Conservation (phyloP, 495 filamentous ascomycete species). For the Penicilliopsis zonata region DNA sequence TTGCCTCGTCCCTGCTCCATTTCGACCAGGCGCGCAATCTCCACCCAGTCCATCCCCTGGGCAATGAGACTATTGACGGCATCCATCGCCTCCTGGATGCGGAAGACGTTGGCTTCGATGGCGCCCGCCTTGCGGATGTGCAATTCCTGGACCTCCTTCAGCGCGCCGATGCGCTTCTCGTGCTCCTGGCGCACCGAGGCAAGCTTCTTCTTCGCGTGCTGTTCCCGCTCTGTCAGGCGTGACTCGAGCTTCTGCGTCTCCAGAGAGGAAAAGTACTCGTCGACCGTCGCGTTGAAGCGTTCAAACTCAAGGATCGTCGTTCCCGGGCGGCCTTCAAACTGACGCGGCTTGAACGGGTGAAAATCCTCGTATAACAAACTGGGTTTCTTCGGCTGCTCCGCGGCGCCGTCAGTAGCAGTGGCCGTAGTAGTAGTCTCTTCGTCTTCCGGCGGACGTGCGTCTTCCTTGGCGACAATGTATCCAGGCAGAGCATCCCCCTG, state of each 20-base stretch:
- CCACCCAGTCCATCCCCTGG: conserved; percentile 95
- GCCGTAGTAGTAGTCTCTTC: no score
- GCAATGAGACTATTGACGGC: conserved; percentile 80
- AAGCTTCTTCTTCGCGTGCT: conserved; percentile 67
- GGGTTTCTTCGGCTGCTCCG: conserved; percentile 25
- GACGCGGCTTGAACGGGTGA: conserved; percentile 80
- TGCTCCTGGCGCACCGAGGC: conserved; percentile 75
- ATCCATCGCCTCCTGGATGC: conserved; percentile 83
- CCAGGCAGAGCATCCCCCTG: conserved; percentile 35
- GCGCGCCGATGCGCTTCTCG: conserved; percentile 64
- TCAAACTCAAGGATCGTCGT: conserved; percentile 61
- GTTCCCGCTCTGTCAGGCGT: conserved; percentile 65
- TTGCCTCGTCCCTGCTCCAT: conserved; percentile 71
- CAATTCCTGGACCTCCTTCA: conserved; percentile 66
- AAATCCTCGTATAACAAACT: conserved; percentile 81
- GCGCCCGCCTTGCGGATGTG: conserved; percentile 83
- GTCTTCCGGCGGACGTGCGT: conserved; percentile 21
- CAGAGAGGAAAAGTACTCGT: conserved; percentile 93
- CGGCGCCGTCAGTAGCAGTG: conserved; percentile 14
- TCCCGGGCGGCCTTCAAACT: conserved; percentile 57
- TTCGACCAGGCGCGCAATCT: conserved; percentile 78
- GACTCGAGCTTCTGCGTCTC: conserved; percentile 90
- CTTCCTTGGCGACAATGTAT: conserved; percentile 77
- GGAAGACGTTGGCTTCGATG: conserved; percentile 76
- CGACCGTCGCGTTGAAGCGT: conserved; percentile 83